A percentile compares a stretch with the other conserved stretches of the same genome.
Evolutionary conservation across 352 stramenopile genomes (phyloP).

Genomic region (Pythium coloratum): DNA sequence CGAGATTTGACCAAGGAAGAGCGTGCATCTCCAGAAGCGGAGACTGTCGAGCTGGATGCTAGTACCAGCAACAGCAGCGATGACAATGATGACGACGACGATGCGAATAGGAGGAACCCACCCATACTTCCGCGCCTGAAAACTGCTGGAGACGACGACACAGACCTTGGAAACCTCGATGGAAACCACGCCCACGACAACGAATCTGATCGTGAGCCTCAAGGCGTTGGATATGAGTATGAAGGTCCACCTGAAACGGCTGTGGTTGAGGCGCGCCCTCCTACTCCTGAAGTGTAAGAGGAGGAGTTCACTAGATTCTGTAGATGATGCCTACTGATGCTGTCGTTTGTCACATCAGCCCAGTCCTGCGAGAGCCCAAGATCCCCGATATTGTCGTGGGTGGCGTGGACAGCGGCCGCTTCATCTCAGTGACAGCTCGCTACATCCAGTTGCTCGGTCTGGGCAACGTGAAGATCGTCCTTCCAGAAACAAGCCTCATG

Average conservation of each 20-base stretch:
- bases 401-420: constrained; percentile 35
- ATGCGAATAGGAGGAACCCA: neutral
- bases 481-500: constrained; percentile 40
- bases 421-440: constrained; percentile 47
- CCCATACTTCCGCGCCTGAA: constrained; percentile 3
- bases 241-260: constrained; percentile 27
- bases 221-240: constrained; percentile 48
- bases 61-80: neutral
- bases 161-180: neutral
- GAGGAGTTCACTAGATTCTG: too few species aligned
- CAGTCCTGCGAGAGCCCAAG: constrained; percentile 41
- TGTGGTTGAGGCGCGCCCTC: neutral
- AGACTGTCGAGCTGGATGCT: neutral
- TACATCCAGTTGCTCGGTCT: constrained; percentile 76
- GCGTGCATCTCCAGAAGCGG: neutral
- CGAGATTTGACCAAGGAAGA: neutral
- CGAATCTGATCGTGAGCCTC: constrained; percentile 29
- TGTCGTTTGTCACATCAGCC: neutral
- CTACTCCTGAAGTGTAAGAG: constrained; percentile 12
- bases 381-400: constrained; percentile 64
- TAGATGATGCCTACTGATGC: neutral
- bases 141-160: constrained; percentile 9
- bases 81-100: neutral
- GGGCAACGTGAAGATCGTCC: constrained; percentile 44
- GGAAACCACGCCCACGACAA: constrained; percentile 23